Base-by-base conservation (phyloP, 805 yeast species). In the Yarrowia sp. region DNA sequence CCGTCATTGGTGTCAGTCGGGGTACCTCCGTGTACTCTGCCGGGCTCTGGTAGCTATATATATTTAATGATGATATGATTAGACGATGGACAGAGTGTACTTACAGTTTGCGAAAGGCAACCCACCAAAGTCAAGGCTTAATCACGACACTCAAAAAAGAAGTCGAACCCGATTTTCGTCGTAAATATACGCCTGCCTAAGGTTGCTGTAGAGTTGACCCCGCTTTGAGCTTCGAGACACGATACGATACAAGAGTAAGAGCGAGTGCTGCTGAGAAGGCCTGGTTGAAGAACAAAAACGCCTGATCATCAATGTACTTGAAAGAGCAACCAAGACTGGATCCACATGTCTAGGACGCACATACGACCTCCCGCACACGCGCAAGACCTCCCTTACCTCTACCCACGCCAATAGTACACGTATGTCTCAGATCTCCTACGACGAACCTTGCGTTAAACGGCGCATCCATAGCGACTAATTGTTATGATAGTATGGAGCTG, bases 1-100 rank as follows among this genome's bases (percentile, higher is more conserved):
- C 67, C 5, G 56, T 63, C 12, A 63, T 63, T 48, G 67, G 67
- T 5, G 56, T 63, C n/a, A 63, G 67, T 26, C 56, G 67, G 22
- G 67, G 67, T n/a, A 63, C 43, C 8, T 63, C 67, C 0, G 67
- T 63, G 35, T 63, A 63, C 45, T 63, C 67, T 15, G 38, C 56
- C 7, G 45, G 55, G 14, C 45, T 63, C 2, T 63, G 67, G 56
- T 63, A 53, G 45, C 32, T 36, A 16, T 52, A 36, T 52, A 52
- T 52, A 52, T 52, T 52, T 52, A 50, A 52, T 38, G 43, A 52
- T 49, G 10, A 49, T 52, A 36, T 35, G 11, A 35, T 38, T 38
- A 38, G 32, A 26, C 32, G 32, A 26, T 26, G 32, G 32, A 26
- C 32, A 26, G 32, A 26, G 32, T 26, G 32, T 26, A 26, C 32